These are phyloP conservation scores for Fusarium acutatum DNA, from an alignment of 2,329 filamentous ascomycete species.

Conservation along the genomic window DNA sequence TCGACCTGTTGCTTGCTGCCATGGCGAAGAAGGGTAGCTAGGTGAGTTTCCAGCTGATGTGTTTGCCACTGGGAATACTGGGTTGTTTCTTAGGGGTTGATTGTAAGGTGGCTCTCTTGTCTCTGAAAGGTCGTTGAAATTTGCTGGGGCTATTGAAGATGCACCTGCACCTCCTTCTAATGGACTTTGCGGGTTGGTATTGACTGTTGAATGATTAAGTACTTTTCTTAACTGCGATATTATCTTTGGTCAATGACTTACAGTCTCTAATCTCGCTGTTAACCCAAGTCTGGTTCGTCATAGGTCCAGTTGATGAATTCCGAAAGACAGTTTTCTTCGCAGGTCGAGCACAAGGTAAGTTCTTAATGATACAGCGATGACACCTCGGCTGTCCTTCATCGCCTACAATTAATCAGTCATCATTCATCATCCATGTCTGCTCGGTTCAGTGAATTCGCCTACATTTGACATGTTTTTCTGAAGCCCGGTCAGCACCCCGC, in stretches of 20 bases:
- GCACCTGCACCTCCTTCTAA: neutral
- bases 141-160: neutral
- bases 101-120: neutral
- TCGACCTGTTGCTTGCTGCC: conserved; percentile 14
- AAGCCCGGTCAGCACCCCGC: conserved; percentile 11
- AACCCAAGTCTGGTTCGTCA: conserved; percentile 50
- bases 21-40: conserved; percentile 9
- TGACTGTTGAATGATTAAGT: neutral
- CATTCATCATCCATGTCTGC: fast-evolving
- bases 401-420: conserved; percentile 35
- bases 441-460: neutral
- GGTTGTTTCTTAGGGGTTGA: neutral
- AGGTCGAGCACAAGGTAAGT: conserved; percentile 47
- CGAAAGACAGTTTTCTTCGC: conserved; percentile 49
- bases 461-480: conserved; percentile 51
- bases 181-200: conserved; percentile 3
- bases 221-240: fast-evolving
- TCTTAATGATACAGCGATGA: conserved; percentile 46
- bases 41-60: conserved; percentile 1
- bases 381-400: conserved; percentile 51
- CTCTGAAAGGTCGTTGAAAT: neutral
- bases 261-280: conserved; percentile 47
- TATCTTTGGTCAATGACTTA: conserved; percentile 24
- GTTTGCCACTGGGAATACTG: neutral
- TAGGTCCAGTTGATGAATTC: conserved; percentile 45